Conservation (phyloP, 1,284 basidiomycete species). For the Macrocybe sp. region DNA sequence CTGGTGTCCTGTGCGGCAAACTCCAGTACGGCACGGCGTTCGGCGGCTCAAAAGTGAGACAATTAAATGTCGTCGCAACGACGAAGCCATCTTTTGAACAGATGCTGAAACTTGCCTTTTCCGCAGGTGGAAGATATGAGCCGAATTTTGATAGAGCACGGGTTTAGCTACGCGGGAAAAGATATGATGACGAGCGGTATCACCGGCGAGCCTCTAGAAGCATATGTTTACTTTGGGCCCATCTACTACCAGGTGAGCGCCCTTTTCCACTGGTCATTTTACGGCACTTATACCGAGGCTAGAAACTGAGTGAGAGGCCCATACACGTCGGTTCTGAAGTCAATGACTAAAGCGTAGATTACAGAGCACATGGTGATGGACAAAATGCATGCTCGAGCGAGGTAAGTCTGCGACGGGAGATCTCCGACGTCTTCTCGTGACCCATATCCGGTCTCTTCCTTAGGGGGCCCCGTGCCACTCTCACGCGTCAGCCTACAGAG, state of each 20-base stretch:
- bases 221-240: conserved; percentile 97
- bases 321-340: conserved; percentile 7
- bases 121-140: conserved; percentile 94
- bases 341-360: conserved; percentile 10
- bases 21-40: conserved; percentile 96
- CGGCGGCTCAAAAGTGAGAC: conserved; percentile 85
- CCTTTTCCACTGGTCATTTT: conserved; percentile 5
- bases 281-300: conserved; percentile 8
- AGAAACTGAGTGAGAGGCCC: conserved; percentile 72
- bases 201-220: conserved; percentile 93
- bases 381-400: conserved; percentile 99
- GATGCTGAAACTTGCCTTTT: not conserved
- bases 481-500: conserved; percentile 98
- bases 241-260: conserved; percentile 90
- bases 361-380: conserved; percentile 97
- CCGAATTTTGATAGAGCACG: conserved; percentile 89
- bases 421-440: conserved; percentile 6
- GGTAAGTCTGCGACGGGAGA: conserved; percentile 41
- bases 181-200: conserved; percentile 98
- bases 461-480: conserved; percentile 92
- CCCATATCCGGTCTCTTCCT: conserved; percentile 1
- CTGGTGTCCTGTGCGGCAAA: conserved; percentile 83
- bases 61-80: not conserved
- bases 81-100: not conserved
- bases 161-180: conserved; percentile 97